phyloP scores from a whole-genome alignment of 208 protist species.

The Wallacemonas sp. region DNA sequence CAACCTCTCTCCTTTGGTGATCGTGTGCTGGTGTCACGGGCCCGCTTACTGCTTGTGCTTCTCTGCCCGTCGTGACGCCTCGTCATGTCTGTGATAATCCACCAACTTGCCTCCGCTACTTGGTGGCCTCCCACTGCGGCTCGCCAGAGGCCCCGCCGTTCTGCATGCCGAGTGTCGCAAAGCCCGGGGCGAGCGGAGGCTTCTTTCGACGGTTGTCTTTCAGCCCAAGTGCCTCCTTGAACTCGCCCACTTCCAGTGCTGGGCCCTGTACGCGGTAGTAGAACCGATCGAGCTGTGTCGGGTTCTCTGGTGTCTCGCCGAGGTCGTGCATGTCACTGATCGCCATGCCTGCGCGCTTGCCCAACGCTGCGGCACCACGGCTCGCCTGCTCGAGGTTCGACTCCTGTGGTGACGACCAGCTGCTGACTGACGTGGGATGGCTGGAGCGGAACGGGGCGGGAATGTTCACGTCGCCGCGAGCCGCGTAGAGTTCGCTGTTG shows the following conservation, averaged over 20 bases:
- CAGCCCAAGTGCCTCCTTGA: constrained; percentile 87
- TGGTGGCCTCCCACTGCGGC: constrained; percentile 23
- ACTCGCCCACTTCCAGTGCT: constrained; percentile 78
- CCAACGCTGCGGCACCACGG: constrained; percentile 71
- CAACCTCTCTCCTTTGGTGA: too few species aligned
- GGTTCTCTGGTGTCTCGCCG: constrained; percentile 78
- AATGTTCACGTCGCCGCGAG: constrained; percentile 83
- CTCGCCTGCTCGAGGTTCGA: constrained; percentile 84
- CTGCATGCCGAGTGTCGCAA: constrained; percentile 67
- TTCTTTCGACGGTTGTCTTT: constrained; percentile 72
- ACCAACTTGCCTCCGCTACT: too few species aligned
- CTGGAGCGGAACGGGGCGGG: constrained; percentile 78
- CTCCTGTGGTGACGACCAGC: constrained; percentile 73
- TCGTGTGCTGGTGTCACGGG: too few species aligned
- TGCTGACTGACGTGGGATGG: constrained; percentile 68
- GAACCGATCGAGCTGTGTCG: constrained; percentile 77
- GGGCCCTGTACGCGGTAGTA: constrained; percentile 80
- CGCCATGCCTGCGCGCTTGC: constrained; percentile 75
- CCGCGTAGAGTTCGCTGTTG: constrained; percentile 83
- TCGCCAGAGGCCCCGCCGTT: neutral
- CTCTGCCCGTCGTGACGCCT: too few species aligned
- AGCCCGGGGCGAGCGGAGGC: constrained; percentile 55
- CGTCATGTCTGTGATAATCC: too few species aligned
- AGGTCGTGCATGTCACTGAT: constrained; percentile 88
- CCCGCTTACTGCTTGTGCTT: too few species aligned